A percentile compares a stretch with the other conserved stretches of the same genome.
These are phyloP conservation scores for Pichia sp. DNA, from an alignment of 1,139 yeast genomes.

Conservation along the genomic window DNA sequence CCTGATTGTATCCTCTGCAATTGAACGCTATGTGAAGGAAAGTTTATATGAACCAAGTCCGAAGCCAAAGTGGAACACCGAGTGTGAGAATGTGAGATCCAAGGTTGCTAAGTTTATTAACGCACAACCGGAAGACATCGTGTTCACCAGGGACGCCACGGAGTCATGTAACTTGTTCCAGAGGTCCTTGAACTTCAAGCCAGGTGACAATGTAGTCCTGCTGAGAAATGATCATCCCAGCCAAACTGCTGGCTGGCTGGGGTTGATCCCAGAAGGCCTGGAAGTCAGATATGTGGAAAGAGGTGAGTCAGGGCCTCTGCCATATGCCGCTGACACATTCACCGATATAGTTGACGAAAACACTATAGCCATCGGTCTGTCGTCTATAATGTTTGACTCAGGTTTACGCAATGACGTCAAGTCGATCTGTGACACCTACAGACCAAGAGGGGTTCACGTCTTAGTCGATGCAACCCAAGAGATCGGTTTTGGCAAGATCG, in stretches of 20 bases:
- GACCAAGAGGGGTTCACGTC: conserved; percentile 7
- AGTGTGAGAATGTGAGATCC: background rate
- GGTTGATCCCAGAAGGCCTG: conserved; percentile 1
- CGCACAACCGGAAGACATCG: conserved; percentile 1
- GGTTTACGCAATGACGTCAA: conserved; percentile 7
- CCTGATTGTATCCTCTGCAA: background rate
- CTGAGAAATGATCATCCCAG: conserved; percentile 2
- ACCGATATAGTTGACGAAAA: conserved; percentile 5
- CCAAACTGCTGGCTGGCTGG: conserved; percentile 3
- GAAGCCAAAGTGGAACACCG: background rate
- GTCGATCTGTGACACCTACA: conserved; percentile 1
- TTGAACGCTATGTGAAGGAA: background rate
- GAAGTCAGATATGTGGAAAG: conserved; percentile 2
- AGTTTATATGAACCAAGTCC: background rate
- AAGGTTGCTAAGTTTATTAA: conserved; percentile 4
- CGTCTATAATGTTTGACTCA: conserved; percentile 5
- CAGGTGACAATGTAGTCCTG: conserved; percentile 7
- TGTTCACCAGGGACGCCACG: conserved; percentile 7
- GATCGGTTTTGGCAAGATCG: conserved; percentile 4
- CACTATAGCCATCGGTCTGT: conserved; percentile 6
- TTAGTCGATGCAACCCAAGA: conserved; percentile 9
- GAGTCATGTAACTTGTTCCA: conserved; percentile 5
- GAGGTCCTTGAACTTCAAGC: conserved; percentile 1
- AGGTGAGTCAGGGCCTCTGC: background rate
- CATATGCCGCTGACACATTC: conserved; percentile 2